Percentiles rank a stretch among this genome's conserved stretches.
phyloP scores from a whole-genome alignment of 192 early-diverging fungal species.

The Gamsiella multidivaricata region DNA sequence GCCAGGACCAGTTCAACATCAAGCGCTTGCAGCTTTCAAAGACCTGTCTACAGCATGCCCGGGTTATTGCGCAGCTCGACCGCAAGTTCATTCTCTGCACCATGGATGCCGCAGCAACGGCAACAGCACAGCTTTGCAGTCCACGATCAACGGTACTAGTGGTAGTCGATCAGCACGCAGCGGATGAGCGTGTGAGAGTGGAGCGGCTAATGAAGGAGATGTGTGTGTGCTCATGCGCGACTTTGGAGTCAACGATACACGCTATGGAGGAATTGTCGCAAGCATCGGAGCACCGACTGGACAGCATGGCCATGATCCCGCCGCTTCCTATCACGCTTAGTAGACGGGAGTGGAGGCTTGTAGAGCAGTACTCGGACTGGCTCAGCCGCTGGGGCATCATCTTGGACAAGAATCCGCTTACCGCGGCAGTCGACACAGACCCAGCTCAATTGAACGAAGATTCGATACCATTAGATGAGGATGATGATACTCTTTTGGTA shows the following conservation, averaged over 20 bases:
- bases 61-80: constrained; percentile 75
- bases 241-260: not conserved
- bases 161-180: constrained; percentile 84
- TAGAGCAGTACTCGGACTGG: constrained; percentile 19
- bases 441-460: not conserved
- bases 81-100: constrained; percentile 70
- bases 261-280: not conserved
- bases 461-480: not conserved
- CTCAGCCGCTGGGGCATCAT: constrained; percentile 64
- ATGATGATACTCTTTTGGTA: constrained; percentile 9
- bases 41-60: constrained; percentile 46
- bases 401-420: not conserved
- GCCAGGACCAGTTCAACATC: constrained; percentile 4
- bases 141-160: constrained; percentile 48
- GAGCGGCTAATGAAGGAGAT: constrained; percentile 63
- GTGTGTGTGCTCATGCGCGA: constrained; percentile 12
- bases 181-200: constrained; percentile 78
- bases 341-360: constrained; percentile 47
- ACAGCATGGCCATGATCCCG: constrained; percentile 58
- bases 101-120: constrained; percentile 10
- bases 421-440: not conserved
- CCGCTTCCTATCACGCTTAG: constrained; percentile 55
- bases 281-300: constrained; percentile 21
- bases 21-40: constrained; percentile 56
- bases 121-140: not conserved